Base-by-base conservation (phyloP, 495 filamentous ascomycete species). In the Rostrohypoxylon terebratum region DNA sequence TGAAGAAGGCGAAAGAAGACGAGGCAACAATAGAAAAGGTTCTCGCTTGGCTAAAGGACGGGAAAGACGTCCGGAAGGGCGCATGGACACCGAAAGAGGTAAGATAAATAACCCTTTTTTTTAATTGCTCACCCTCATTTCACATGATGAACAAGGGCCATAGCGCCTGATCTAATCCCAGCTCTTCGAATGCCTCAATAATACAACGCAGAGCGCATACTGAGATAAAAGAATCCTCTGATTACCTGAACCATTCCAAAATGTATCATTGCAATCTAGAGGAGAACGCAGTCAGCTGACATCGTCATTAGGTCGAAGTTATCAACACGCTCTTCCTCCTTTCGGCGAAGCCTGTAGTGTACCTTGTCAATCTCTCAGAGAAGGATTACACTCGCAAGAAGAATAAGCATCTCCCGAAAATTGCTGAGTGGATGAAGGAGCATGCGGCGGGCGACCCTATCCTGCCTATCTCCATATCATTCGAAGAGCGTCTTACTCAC, bases 371-470 rank as follows among this genome's bases (percentile, higher is more conserved):
- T 84, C 86, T 99, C 60, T 94, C 91, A 73, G 96, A 99, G 85
- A 94, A 89, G 81, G 96, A 98, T 82, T 99, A 95, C 81, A 92
- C 98, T 81, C 92, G 96, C 75, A 94, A 98, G 86, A 98, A 98
- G 90, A 99, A 98, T 89, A 98, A 98, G 90, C 90, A 98, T 85
- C 91, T 98, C 14, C 86, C 91, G 69, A 94, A 94, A 84, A 91
- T 99, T 76, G 91, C 91, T 71, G 89, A 92, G 76, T 98, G 96
- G 95, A 88, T 98, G 82, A 95, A 98, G 82, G 87, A 91, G 74
- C 86, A 98, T 82, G 93, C 94, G 1, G 78, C 88, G 28, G 94
- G 94, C 55, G 94, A 97, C 75, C 91, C 94, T 36, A 90, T 98
- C 76, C 90, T 99, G 50, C 96, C 96, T 50, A 89, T 99, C 78